These are phyloP conservation scores for Ophiostoma sp. DNA, from an alignment of 2,329 filamentous ascomycete species.

Conservation along the genomic window DNA sequence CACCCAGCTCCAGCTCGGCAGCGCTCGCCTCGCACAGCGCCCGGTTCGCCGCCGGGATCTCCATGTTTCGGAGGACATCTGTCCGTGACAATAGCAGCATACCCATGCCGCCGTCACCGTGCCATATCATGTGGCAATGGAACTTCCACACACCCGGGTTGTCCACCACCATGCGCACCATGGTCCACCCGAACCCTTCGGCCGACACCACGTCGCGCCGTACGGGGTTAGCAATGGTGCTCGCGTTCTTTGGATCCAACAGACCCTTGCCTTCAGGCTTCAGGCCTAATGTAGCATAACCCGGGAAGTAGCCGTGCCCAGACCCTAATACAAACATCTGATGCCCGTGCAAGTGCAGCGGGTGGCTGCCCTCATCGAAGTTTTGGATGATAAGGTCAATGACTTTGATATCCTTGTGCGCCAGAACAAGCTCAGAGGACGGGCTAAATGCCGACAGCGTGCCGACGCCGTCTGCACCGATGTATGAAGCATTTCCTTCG, in stretches of 20 bases:
- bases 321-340: conserved; percentile 52
- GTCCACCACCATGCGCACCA: conserved; percentile 51
- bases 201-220: conserved; percentile 48
- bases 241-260: conserved; percentile 40
- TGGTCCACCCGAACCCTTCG: conserved; percentile 52
- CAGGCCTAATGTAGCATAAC: conserved; percentile 43
- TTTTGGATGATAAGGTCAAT: conserved; percentile 65
- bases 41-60: conserved; percentile 47
- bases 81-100: conserved; percentile 47
- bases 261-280: conserved; percentile 37
- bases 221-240: conserved; percentile 43
- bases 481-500: conserved; percentile 48
- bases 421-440: conserved; percentile 58
- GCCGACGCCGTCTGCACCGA: conserved; percentile 49
- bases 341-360: conserved; percentile 34
- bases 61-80: conserved; percentile 46
- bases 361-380: conserved; percentile 33
- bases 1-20: conserved; percentile 50
- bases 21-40: conserved; percentile 46
- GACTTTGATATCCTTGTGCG: conserved; percentile 59
- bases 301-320: conserved; percentile 64
- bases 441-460: conserved; percentile 49
- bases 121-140: conserved; percentile 45
- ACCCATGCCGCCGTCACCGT: conserved; percentile 43
- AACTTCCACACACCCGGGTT: conserved; percentile 50